Evolutionary conservation across 495 filamentous ascomycete species (phyloP).

Genomic region (Letharia columbiana): DNA sequence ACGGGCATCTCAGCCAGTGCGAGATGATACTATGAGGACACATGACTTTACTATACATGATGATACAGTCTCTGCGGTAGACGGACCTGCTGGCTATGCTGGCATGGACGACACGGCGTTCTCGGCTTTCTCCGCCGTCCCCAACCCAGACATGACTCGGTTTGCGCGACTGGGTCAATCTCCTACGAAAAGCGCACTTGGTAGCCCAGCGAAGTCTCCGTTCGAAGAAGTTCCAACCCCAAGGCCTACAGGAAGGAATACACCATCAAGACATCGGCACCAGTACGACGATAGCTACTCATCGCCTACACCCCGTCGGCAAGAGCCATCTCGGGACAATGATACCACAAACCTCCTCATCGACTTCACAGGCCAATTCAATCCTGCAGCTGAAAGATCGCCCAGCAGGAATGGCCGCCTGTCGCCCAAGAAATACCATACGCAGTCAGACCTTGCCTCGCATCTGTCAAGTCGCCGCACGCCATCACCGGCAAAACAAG

Average conservation of each 20-base stretch:
- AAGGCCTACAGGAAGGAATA: slow-evolving; percentile 27
- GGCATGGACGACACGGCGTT: slow-evolving; percentile 71
- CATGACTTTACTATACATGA: slow-evolving; percentile 25
- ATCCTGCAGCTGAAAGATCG: slow-evolving; percentile 37
- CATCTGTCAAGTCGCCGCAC: slow-evolving; percentile 38
- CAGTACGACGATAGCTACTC: slow-evolving; percentile 33
- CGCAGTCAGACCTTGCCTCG: slow-evolving; percentile 34
- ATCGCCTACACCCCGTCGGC: slow-evolving; percentile 50
- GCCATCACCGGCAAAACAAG: slow-evolving; percentile 35
- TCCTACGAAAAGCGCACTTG: slow-evolving; percentile 39
- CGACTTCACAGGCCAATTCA: slow-evolving; percentile 79
- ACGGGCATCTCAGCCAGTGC: slow-evolving; percentile 25
- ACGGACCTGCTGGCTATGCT: slow-evolving; percentile 19
- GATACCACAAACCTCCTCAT: slow-evolving; percentile 67
- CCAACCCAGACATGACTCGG: slow-evolving; percentile 68
- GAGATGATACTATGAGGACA: slow-evolving; percentile 25
- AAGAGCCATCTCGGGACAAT: slow-evolving; percentile 33
- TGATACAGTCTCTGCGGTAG: slow-evolving; percentile 15
- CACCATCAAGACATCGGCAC: slow-evolving; percentile 14
- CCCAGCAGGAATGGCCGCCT: slow-evolving; percentile 32
- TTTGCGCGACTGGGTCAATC: slow-evolving; percentile 62
- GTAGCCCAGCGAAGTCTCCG: slow-evolving; percentile 30
- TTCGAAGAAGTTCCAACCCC: slow-evolving; percentile 33
- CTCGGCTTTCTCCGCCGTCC: slow-evolving; percentile 78
- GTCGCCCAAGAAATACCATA: slow-evolving; percentile 37